These are phyloP conservation scores for Lactarius sanguifluus DNA, from an alignment of 768 basidiomycete species.

Conservation along the genomic window DNA sequence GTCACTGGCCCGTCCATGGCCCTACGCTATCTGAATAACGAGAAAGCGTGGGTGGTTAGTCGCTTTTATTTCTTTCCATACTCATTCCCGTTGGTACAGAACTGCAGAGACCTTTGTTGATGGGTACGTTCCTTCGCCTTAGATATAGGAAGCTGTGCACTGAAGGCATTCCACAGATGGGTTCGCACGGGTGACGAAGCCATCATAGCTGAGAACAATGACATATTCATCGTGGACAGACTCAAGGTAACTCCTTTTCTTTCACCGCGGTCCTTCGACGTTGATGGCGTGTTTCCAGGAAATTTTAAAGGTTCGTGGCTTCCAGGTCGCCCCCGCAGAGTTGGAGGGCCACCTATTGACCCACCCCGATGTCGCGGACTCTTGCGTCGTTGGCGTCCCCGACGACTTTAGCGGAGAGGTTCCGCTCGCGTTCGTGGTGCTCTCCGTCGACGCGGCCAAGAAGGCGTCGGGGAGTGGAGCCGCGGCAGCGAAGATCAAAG, in stretches of 20 bases:
- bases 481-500: constrained; percentile 23
- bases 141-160: neutral
- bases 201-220: constrained; percentile 50
- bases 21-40: constrained; percentile 51
- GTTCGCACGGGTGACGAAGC: constrained; percentile 68
- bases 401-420: constrained; percentile 74
- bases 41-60: constrained; percentile 50
- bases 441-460: constrained; percentile 35
- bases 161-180: constrained; percentile 46
- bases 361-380: constrained; percentile 58
- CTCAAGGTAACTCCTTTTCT: constrained; percentile 44
- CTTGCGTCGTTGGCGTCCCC: constrained; percentile 63
- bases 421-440: constrained; percentile 66
- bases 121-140: constrained; percentile 44
- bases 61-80: neutral
- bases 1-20: constrained; percentile 44
- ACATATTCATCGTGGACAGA: constrained; percentile 61
- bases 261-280: constrained; percentile 8
- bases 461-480: constrained; percentile 5
- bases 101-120: constrained; percentile 68
- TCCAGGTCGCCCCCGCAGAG: constrained; percentile 75
- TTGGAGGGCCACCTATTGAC: constrained; percentile 64
- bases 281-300: constrained; percentile 43
- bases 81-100: constrained; percentile 37
- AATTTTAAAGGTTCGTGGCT: constrained; percentile 67